Evolutionary conservation across 202 grass and related monocot species (phyloP), one percentile per base, ranked within the genome.

Genomic region (Saccharum hybrid): DNA sequence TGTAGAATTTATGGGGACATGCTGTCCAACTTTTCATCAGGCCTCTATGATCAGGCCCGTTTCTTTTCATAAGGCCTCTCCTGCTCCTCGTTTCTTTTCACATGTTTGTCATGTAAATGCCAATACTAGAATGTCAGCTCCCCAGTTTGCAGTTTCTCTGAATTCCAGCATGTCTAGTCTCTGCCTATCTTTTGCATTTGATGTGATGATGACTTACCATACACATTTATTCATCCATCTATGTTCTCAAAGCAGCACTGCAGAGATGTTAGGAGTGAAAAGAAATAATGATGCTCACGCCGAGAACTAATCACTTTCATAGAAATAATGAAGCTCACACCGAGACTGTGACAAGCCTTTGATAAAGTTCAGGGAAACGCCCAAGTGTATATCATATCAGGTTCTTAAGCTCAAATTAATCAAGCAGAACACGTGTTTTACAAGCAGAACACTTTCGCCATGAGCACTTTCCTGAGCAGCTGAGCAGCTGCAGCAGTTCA

Each of bases 401-500:
- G 42, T 71, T 71, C 34, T 57, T 86, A 63, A 68, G 12, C 54
- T 84, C 64, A 81, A 68, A 87, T 81, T 84, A 57, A 46, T 80
- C 21, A 77, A 75, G 30, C 70, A 84, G 43, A 87, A 66, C 48
- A 77, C 15, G 31, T 31, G 71, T 71, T 65, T 81, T 76, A 81
- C 71, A 80, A 34, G 71, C n/a, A n/a, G n/a, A n/a, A n/a, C n/a
- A n/a, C n/a, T n/a, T n/a, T n/a, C n/a, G n/a, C n/a, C n/a, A n/a
- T n/a, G n/a, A n/a, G n/a, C n/a, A n/a, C n/a, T n/a, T n/a, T n/a
- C n/a, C n/a, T n/a, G n/a, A n/a, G n/a, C n/a, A n/a, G n/a, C n/a
- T n/a, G n/a, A n/a, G n/a, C n/a, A n/a, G n/a, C n/a, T n/a, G n/a
- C n/a, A n/a, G n/a, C n/a, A n/a, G n/a, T n/a, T n/a, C n/a, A n/a